Evolutionary conservation across 352 stramenopile genomes (phyloP), one percentile per base, ranked within the genome.

Genomic region (Lagenidium giganteum): DNA sequence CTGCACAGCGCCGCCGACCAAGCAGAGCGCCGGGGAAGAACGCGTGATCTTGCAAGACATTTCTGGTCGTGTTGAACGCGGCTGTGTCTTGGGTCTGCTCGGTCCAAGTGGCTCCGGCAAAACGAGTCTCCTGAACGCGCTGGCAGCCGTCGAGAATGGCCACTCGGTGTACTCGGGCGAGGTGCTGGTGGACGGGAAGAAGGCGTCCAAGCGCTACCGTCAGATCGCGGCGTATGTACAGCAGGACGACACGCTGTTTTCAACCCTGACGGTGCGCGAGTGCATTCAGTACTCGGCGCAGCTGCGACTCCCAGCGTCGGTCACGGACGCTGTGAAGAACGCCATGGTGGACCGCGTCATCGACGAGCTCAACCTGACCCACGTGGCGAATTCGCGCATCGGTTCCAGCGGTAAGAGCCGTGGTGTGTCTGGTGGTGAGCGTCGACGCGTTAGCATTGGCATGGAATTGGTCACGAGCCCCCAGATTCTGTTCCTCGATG

Each of bases 341-440:
- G 58, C 70, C 20, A 76, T 89, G 65, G 78, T 95, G 8, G 59
- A 81, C 30, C 67, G 67, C 38, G 68, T 90, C 11, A 61, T 95
- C 14, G 47, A 60, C 16, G 75, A 90, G 30, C 64, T 95, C 16
- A 83, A 84, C 47, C 69, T 95, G 11, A 54, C 47, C 13, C 72
- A 93, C 37, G 57, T 93, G 4, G 61, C 67, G 14, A 52, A 89
- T 33, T 62, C 67, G 16, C 66, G 75, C 3, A 85, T 93, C 30
- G 73, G 72, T 2, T 55, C 66, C 4, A 64, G 42, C 25, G 56
- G 57, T 12, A 34, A 71, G 0, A 61, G 79, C 6, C 92, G 94
- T 41, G 95, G 95, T 14, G 76, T 98, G 22, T 97, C 85, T 41
- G 93, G 94, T 16, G 94, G 93, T 13, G 94, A 98, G 58, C 74